phyloP scores from a whole-genome alignment of 805 yeast species.

The Cyberlindnera japonica region DNA sequence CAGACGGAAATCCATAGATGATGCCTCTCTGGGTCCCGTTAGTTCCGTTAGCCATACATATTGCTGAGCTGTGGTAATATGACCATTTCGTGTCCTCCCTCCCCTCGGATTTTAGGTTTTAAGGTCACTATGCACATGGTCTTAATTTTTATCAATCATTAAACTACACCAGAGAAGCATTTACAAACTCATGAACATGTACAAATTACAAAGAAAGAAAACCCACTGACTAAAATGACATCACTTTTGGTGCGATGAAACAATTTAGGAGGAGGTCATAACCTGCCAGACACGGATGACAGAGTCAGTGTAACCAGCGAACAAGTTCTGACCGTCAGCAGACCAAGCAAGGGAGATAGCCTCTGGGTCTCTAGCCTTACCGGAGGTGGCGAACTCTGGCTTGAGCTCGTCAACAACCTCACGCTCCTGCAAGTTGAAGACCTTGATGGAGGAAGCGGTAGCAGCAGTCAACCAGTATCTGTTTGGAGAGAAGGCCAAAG shows the following conservation, averaged over 20 bases:
- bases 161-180: too few species aligned
- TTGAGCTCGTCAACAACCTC: constrained; percentile 92
- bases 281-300: constrained; percentile 99
- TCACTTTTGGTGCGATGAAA: neutral
- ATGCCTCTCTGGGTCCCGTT: too few species aligned
- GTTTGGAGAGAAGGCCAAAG: constrained; percentile 99
- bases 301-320: constrained; percentile 99
- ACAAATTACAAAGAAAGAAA: too few species aligned
- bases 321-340: constrained; percentile 98
- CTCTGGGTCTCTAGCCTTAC: constrained; percentile 94
- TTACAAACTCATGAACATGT: constrained; percentile 5
- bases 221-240: constrained; percentile 5
- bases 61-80: too few species aligned
- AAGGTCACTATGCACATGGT: too few species aligned
- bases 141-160: too few species aligned
- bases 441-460: constrained; percentile 95
- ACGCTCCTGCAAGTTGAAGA: constrained; percentile 96
- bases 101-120: too few species aligned
- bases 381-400: constrained; percentile 91
- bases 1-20: too few species aligned
- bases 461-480: constrained; percentile 99
- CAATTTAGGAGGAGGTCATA: constrained; percentile 58
- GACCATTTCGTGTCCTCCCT: too few species aligned
- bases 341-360: constrained; percentile 99
- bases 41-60: too few species aligned